Base-by-base conservation (phyloP, 1,284 basidiomycete species). In the Polyporus tsugae region DNA sequence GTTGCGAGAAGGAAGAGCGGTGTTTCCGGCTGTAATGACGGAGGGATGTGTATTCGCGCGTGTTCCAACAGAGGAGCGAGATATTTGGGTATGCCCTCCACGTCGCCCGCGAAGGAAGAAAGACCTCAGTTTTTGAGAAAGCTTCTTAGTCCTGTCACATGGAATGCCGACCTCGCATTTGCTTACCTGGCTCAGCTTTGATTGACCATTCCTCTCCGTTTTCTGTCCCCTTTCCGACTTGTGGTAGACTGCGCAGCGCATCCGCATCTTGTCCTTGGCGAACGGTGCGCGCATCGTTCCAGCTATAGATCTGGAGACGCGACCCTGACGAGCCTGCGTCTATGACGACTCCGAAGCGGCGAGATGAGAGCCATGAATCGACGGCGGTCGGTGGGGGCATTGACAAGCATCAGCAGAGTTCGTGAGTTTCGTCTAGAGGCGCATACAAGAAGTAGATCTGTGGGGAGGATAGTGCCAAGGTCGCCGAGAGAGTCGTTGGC, bases 301-400 rank as follows among this genome's bases (percentile, higher is more conserved):
- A 99, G 77, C 95, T 96, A 84, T 99, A 99, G 73, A 99, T 95
- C 81, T 98, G 97, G 60, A 99, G 86, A 61, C 98, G 87, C 6
- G 97, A 99, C 44, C 97, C 97, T 13, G 96, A 98, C 77, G 96
- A 98, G 72, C 97, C 97, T 75, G 97, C 97, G 84, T 99, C 97
- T 79, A 99, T 94, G 67, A 99, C 95, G 70, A 99, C 91, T 62
- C 96, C 97, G 82, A 97, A 99, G 75, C 92, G 91, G 72, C 95
- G 91, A 65, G 90, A 89, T 67, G 86, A 81, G 65, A 93, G 86
- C 93, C 93, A 95, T 72, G 89, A 78, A 76, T 93, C 87, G 73
- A 84, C 84, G 61, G 83, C 85, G 67, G 85, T 89, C 69, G 91
- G 90, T 67, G 93, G 91, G 62, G 92, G 90, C 93, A 94, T 94